phyloP scores from a whole-genome alignment of 495 filamentous ascomycete species.

The Monascus purpureus region DNA sequence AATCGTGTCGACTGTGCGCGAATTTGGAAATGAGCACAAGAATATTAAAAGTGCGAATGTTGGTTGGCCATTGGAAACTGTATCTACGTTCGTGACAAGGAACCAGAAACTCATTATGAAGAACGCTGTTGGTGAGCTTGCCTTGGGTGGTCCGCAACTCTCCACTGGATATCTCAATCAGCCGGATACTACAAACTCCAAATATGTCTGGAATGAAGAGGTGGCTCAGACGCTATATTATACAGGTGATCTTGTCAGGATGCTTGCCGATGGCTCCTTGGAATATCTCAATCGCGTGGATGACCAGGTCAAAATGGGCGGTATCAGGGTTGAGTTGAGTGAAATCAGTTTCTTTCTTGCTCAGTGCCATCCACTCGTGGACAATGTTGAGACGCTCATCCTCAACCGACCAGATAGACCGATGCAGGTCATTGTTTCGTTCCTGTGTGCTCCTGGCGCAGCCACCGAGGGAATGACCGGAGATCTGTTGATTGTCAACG shows the following conservation, averaged over 20 bases:
- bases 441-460: slow-evolving; percentile 13
- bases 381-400: slow-evolving; percentile 16
- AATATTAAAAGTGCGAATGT: slow-evolving; percentile 20
- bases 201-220: slow-evolving; percentile 23
- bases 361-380: slow-evolving; percentile 14
- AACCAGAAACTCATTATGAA: slow-evolving; percentile 17
- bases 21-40: slow-evolving; percentile 17
- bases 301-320: slow-evolving; percentile 24
- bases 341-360: slow-evolving; percentile 22
- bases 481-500: slow-evolving; percentile 3
- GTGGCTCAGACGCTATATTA: slow-evolving; percentile 24
- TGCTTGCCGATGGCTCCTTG: slow-evolving; percentile 27
- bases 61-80: slow-evolving; percentile 18
- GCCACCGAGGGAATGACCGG: slow-evolving; percentile 1
- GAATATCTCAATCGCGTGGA: slow-evolving; percentile 26
- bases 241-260: slow-evolving; percentile 38
- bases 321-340: slow-evolving; percentile 23
- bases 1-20: slow-evolving; percentile 21
- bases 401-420: slow-evolving; percentile 17
- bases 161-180: slow-evolving; percentile 32
- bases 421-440: slow-evolving; percentile 19
- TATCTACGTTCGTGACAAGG: slow-evolving; percentile 20
- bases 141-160: slow-evolving; percentile 27
- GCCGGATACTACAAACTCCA: slow-evolving; percentile 21
- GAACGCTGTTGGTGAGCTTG: slow-evolving; percentile 29